Evolutionary conservation across 352 stramenopile genomes (phyloP), one percentile per base, ranked within the genome.

Genomic region (Phytophthora macrochlamydospora): DNA sequence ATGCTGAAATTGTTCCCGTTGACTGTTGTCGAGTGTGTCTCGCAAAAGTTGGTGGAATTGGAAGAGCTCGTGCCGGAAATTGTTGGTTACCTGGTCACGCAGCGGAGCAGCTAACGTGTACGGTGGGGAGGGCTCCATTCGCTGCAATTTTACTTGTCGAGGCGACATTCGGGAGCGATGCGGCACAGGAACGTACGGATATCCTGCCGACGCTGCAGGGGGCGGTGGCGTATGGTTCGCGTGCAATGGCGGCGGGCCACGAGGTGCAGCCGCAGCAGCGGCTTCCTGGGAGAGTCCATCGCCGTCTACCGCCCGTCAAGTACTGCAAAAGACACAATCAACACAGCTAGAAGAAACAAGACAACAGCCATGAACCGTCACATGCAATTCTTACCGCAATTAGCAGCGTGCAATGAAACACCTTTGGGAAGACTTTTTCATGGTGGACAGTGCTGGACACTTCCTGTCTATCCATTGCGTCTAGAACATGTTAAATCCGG

Each of bases 401-500:
- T 71, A 65, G 14, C 30, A 24, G 37, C 13, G 51, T 29, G 58
- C 18, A 24, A 24, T 24, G 18, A 24, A 24, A 63, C 45, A 29
- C 18, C n/a, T 61, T 60, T 69, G 38, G 24, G 31, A 67, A 18
- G 12, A 33, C 30, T 60, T 30, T 9, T 49, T 7, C 13, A n/a
- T 40, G 35, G 35, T 40, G 35, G 35, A 40, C 35, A 11, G 6
- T 40, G 18, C 18, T 11, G 35, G 35, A 40, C 35, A 40, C 32
- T 62, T 53, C 38, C 51, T 32, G 54, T 45, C 24, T 46, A 33
- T 51, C 12, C 24, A 13, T 33, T 37, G 50, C 18, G 32, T 71
- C 67, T 90, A 93, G 63, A 91, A 94, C 85, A 95, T 95, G 70
- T 81, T 88, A 68, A 89, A 92, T 4, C 78, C 80, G n/a, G 68